Evolutionary conservation across 257 asterid species (phyloP), one percentile per base, ranked within the genome.

Genomic region (Asclepias syriaca): DNA sequence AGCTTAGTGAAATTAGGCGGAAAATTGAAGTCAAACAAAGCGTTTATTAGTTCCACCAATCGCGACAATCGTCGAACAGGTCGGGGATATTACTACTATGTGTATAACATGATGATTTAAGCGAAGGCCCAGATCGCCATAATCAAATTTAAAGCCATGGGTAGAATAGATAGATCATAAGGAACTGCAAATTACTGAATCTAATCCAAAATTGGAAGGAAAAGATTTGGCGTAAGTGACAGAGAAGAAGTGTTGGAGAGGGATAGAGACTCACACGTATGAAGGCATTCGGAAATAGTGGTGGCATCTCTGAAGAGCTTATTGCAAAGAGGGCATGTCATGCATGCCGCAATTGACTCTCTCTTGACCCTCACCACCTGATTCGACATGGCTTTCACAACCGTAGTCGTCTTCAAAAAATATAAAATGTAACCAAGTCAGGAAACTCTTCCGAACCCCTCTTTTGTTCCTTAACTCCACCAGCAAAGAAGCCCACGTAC

Each of bases 311-410:
- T 88, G 80, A 91, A 79, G 72, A 94, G 96, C 81, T 85, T 88
- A 80, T 83, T 80, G 77, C 99, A 94, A 77, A 94, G 87, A 65
- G 96, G 97, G 83, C 99, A 94, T 79, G 97, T 94, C 96, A 94
- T 91, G 99, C 97, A 91, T 94, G 99, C 90, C 82, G 75, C 87
- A 79, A 94, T 82, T 78, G 78, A 79, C 69, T 86, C 96, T 76
- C 93, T 88, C 81, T 72, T 85, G 85, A 88, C 95, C 71, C 76
- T 84, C 86, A 85, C 92, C 66, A 79, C 93, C 86, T 87, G 96
- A 87, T 91, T 94, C 95, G 96, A 83, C 98, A 91, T 91, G 91
- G 77, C 78, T 74, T 68, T 74, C 66, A 9, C 24, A 43, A 19
- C 45, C 15, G 24, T 48, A 10, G 48, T 1, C 66, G 16, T 8